A percentile compares a stretch with the other conserved stretches of the same genome.
Evolutionary conservation across 2,329 filamentous ascomycete genomes (phyloP).

Genomic region (Microdochium trichocladiopsis): DNA sequence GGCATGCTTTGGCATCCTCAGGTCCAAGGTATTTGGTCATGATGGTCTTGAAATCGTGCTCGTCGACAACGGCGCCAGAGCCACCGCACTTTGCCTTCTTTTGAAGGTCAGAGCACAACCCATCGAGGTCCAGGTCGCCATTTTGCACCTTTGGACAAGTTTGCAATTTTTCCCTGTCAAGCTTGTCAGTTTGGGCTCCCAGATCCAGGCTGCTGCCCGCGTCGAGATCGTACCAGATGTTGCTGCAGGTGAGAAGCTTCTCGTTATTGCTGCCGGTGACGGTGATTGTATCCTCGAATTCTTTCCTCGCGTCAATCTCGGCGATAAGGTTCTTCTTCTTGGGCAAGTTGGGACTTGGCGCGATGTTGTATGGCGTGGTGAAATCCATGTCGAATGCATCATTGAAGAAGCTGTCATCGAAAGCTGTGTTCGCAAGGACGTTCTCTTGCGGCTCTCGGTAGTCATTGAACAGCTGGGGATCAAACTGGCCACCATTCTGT

Average conservation of each 20-base stretch:
- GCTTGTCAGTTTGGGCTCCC: not conserved
- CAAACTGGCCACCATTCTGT: slow-evolving; percentile 80
- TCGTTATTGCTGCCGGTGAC: slow-evolving; percentile 42
- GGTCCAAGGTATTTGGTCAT: slow-evolving; percentile 57
- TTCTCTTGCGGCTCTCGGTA: slow-evolving; percentile 89
- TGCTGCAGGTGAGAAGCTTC: slow-evolving; percentile 74
- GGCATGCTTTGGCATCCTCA: slow-evolving; percentile 10
- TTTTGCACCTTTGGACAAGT: slow-evolving; percentile 80
- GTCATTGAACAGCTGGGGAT: slow-evolving; percentile 84
- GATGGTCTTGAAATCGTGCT: slow-evolving; percentile 79
- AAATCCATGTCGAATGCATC: slow-evolving; percentile 82
- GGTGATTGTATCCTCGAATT: slow-evolving; percentile 60
- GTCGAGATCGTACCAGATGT: slow-evolving; percentile 69
- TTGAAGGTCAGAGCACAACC: slow-evolving; percentile 84
- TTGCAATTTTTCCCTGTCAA: slow-evolving; percentile 77
- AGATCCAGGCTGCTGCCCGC: not conserved
- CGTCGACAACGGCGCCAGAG: slow-evolving; percentile 79
- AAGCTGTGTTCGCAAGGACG: slow-evolving; percentile 59
- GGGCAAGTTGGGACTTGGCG: slow-evolving; percentile 30
- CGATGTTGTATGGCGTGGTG: slow-evolving; percentile 70
- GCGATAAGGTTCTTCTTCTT: slow-evolving; percentile 67
- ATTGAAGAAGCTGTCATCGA: slow-evolving; percentile 62
- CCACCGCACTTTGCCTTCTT: slow-evolving; percentile 96
- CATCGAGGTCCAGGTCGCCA: slow-evolving; percentile 90
- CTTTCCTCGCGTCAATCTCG: slow-evolving; percentile 69